Base-by-base conservation (phyloP, 805 yeast species). In the Saccharomycopsis synnaedendra region DNA sequence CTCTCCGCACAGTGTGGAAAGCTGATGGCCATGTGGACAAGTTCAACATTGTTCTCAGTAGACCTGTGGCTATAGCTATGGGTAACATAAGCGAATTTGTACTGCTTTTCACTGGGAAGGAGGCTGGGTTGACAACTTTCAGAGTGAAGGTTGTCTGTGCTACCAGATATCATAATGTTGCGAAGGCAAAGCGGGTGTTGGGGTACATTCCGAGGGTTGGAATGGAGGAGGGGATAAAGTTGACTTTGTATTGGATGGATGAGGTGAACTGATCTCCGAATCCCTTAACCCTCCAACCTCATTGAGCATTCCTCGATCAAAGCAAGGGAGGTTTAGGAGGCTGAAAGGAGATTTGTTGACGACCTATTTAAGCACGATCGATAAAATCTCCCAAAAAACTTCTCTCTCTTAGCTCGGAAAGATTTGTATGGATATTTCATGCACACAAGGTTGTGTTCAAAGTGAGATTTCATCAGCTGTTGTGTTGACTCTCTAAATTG, bases 1-100 rank as follows among this genome's bases (percentile, higher is more conserved):
- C 70, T 93, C 56, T 96, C 97, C 77, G 97, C 60, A 84, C 95
- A 1, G 95, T 93, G 30, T 93, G 97, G 97, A 90, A 90, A 62
- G 89, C 90, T 28, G 96, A 88, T 65, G 97, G 96, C 3, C 83
- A 81, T 60, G 74, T 85, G 47, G 93, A 83, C 55, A 73, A 72
- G 32, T 70, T 65, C 45, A 81, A 78, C 55, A 78, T 86, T 54
- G 88, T 78, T 27, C 71, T 93, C 49, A 72, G 72, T 42, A 76
- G 83, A 58, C 78, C 84, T 0, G 66, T 86, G n/a, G 97, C 95
- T 2, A 73, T 93, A 51, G 74, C 69, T 1, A 79, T 82, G 38
- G 97, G 97, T 10, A 83, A 85, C 58, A 63, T 87, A 39, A 78
- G 95, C n/a, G 85, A 83, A 56, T 75, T 77, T 58, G 75, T 81